Evolutionary conservation across 352 stramenopile genomes (phyloP).

Genomic region (Globisporangium echinulatum): DNA sequence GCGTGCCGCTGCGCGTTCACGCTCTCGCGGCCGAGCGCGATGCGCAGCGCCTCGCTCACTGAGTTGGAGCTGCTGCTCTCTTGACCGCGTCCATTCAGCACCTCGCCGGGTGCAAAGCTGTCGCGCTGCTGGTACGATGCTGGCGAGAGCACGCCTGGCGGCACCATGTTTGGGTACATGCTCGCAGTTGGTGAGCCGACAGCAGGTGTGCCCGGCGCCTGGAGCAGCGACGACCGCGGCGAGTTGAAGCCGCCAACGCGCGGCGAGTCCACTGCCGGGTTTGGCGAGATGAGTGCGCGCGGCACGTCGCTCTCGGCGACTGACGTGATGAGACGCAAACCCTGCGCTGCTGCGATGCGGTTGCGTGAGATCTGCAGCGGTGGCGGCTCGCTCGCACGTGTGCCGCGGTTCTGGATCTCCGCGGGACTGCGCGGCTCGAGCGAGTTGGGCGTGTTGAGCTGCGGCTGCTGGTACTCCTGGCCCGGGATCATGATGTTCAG

Average conservation of each 20-base stretch:
- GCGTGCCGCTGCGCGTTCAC: constrained; percentile 31
- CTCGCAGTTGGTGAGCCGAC: constrained; percentile 38
- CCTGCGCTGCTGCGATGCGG: constrained; percentile 44
- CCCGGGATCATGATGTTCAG: constrained; percentile 41
- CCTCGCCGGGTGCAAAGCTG: constrained; percentile 34
- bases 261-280: constrained; percentile 80
- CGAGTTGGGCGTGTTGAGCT: constrained; percentile 20
- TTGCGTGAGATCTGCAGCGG: constrained; percentile 22
- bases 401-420: constrained; percentile 77
- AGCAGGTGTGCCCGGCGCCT: constrained; percentile 62
- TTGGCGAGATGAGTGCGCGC: constrained; percentile 75
- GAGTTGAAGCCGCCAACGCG: constrained; percentile 71
- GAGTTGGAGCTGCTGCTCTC: constrained; percentile 19
- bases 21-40: constrained; percentile 68
- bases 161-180: constrained; percentile 44
- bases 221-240: constrained; percentile 62
- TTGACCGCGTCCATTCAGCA: constrained; percentile 16
- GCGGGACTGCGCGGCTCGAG: constrained; percentile 64
- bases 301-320: constrained; percentile 77
- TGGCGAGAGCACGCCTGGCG: constrained; percentile 50
- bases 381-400: constrained; percentile 19
- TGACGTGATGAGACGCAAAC: constrained; percentile 77
- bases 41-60: constrained; percentile 57
- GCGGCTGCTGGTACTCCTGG: constrained; percentile 71
- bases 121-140: constrained; percentile 81